These are phyloP conservation scores for Coemansia sp. DNA, from an alignment of 192 early-diverging fungal genomes.

Conservation along the genomic window DNA sequence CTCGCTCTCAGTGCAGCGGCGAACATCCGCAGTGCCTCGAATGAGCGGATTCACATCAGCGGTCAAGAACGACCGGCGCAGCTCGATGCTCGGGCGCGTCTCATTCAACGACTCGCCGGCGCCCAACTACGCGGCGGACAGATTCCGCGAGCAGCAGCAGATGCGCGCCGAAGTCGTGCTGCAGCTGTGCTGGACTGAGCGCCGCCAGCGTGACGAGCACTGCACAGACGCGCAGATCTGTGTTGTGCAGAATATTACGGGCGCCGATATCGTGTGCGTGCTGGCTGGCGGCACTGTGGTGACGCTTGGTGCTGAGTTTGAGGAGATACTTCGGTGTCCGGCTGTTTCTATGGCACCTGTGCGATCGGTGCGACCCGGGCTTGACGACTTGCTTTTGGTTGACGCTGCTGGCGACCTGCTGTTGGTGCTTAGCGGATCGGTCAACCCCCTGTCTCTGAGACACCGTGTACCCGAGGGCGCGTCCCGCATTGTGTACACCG, in stretches of 20 bases:
- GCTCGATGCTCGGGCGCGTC: slow-evolving; percentile 40
- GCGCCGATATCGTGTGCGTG: slow-evolving; percentile 31
- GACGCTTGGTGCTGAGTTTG: slow-evolving; percentile 21
- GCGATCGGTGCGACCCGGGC: slow-evolving; percentile 1
- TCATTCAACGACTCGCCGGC: slow-evolving; percentile 52
- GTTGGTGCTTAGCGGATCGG: slow-evolving; percentile 6
- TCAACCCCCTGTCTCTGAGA: slow-evolving; percentile 13
- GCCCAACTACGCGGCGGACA: slow-evolving; percentile 32
- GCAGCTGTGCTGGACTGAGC: slow-evolving; percentile 35
- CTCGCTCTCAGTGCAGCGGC: slow-evolving; percentile 44
- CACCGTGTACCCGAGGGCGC: neutral
- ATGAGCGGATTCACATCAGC: slow-evolving; percentile 34
- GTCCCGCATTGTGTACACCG: slow-evolving; percentile 8
- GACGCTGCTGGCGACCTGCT: slow-evolving; percentile 12
- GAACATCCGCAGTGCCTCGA: slow-evolving; percentile 23
- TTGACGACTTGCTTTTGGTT: slow-evolving; percentile 40
- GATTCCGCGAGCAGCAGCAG: slow-evolving; percentile 45
- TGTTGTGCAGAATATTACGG: slow-evolving; percentile 27
- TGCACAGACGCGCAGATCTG: slow-evolving; percentile 18
- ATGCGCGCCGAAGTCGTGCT: slow-evolving; percentile 40
- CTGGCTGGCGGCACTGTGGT: slow-evolving; percentile 17
- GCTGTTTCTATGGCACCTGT: slow-evolving; percentile 28
- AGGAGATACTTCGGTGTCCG: slow-evolving; percentile 29
- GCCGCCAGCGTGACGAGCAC: slow-evolving; percentile 8
- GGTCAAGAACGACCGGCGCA: slow-evolving; percentile 36